Conservation (phyloP, 2,329 filamentous ascomycete species). For the Trichoderma endophyticum region DNA sequence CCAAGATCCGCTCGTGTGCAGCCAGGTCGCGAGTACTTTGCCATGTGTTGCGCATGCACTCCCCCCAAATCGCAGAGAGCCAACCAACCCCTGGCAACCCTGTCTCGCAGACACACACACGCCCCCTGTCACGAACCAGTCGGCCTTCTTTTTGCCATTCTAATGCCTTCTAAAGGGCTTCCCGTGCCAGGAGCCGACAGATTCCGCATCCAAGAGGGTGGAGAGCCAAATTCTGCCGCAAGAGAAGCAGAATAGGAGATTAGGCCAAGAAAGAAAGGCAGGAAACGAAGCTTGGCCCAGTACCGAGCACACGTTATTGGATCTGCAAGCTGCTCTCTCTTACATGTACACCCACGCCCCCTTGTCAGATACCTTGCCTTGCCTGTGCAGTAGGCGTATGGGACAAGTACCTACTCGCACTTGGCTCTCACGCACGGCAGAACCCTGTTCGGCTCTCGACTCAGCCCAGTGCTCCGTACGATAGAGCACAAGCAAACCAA, state of each 20-base stretch:
- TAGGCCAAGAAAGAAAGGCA: not conserved
- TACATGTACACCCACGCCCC: not conserved
- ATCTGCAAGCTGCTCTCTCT: not conserved
- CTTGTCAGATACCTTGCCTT: not conserved
- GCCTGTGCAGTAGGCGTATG: not conserved
- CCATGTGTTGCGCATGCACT: constrained; percentile 26
- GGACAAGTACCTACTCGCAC: not conserved
- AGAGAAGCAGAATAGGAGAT: not conserved
- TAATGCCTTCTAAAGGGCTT: constrained; percentile 8
- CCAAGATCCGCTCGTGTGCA: not conserved
- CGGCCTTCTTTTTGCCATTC: not conserved
- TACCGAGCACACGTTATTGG: not conserved
- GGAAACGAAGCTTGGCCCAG: not conserved
- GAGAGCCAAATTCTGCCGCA: not conserved
- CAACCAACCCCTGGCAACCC: not conserved
- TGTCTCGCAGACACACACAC: not conserved
- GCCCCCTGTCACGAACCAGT: constrained; percentile 4
- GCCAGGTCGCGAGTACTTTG: constrained; percentile 27
- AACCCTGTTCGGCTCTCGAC: constrained; percentile 15
- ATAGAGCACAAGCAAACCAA: not conserved
- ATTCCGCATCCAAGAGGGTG: not conserved
- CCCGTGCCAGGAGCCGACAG: constrained; percentile 1
- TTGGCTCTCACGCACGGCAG: not conserved
- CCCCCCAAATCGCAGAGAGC: not conserved
- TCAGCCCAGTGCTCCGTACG: constrained; percentile 12